Percentiles rank a stretch among this genome's conserved stretches.
Evolutionary conservation across 2,329 filamentous ascomycete genomes (phyloP).

Genomic region (Fusarium goolgardi): DNA sequence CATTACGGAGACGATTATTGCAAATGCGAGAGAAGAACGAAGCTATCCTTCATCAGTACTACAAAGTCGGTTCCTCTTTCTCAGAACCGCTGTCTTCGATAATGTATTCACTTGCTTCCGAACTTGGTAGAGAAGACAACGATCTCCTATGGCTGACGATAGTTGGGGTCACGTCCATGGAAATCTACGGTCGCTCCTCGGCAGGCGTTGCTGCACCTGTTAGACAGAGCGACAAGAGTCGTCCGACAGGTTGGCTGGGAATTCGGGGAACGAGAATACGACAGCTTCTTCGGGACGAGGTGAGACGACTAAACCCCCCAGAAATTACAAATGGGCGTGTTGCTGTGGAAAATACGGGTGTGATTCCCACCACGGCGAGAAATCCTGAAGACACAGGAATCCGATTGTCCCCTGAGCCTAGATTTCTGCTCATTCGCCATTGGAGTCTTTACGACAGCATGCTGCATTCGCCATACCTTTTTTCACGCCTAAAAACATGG

Average conservation of each 20-base stretch:
- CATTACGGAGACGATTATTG: conserved; percentile 77
- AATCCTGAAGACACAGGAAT: conserved; percentile 94
- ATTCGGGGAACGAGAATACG: conserved; percentile 85
- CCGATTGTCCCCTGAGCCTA: conserved; percentile 90
- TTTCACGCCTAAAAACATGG: conserved; percentile 93
- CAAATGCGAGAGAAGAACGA: conserved; percentile 83
- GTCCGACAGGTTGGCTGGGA: conserved; percentile 80
- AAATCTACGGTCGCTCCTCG: conserved; percentile 88
- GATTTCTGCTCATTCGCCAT: conserved; percentile 90
- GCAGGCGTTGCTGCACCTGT: conserved; percentile 77
- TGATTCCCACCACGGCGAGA: conserved; percentile 88
- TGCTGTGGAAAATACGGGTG: conserved; percentile 75
- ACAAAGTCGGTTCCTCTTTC: conserved; percentile 87
- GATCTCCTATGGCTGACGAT: conserved; percentile 95
- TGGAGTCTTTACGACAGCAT: conserved; percentile 99
- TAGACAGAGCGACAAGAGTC: conserved; percentile 65
- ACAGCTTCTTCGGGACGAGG: conserved; percentile 90
- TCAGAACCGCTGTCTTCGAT: conserved; percentile 95
- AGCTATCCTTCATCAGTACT: conserved; percentile 80
- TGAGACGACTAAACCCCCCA: conserved; percentile 89
- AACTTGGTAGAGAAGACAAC: conserved; percentile 95
- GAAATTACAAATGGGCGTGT: conserved; percentile 71
- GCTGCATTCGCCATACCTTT: conserved; percentile 95
- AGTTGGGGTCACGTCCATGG: conserved; percentile 93
- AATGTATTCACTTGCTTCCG: conserved; percentile 93